Conservation (phyloP, 306 rosid species). For the Alnus glutinosa region DNA sequence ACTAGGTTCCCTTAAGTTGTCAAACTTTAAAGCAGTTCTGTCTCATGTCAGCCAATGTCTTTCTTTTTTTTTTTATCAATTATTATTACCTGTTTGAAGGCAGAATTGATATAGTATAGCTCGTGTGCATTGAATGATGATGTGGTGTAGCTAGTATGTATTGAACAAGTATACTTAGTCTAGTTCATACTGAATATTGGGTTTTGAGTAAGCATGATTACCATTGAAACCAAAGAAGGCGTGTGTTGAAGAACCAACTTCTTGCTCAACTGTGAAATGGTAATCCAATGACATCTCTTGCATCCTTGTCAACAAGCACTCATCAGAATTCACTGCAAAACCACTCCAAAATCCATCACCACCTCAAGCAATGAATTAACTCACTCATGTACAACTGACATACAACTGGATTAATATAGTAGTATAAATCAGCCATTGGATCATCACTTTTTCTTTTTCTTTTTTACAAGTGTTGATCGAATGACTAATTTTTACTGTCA, state of each 20-base stretch:
- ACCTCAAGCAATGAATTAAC: neutral
- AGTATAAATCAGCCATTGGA: too few relatives aligned
- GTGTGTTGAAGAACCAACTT: slow-evolving; percentile 98
- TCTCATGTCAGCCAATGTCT: neutral
- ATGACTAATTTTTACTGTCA: too few relatives aligned
- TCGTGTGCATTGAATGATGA: neutral
- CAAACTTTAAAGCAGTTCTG: neutral
- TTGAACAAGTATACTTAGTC: neutral
- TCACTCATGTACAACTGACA: too few relatives aligned
- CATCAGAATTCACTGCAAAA: slow-evolving; percentile 77
- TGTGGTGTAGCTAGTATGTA: neutral
- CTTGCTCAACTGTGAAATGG: slow-evolving; percentile 98
- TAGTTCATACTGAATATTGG: neutral
- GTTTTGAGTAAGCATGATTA: slow-evolving; percentile 10
- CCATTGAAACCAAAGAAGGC: slow-evolving; percentile 99
- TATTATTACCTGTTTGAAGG: neutral
- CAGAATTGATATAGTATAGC: neutral
- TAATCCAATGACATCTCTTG: slow-evolving; percentile 99
- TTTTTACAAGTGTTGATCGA: too few relatives aligned
- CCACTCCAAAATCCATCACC: neutral
- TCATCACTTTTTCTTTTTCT: too few relatives aligned
- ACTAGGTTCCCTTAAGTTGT: neutral
- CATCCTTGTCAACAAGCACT: slow-evolving; percentile 93
- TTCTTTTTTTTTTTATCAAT: neutral
- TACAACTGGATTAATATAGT: too few relatives aligned